Evolutionary conservation across 257 asterid genomes (phyloP).

Genomic region (Echites panduratus): DNA sequence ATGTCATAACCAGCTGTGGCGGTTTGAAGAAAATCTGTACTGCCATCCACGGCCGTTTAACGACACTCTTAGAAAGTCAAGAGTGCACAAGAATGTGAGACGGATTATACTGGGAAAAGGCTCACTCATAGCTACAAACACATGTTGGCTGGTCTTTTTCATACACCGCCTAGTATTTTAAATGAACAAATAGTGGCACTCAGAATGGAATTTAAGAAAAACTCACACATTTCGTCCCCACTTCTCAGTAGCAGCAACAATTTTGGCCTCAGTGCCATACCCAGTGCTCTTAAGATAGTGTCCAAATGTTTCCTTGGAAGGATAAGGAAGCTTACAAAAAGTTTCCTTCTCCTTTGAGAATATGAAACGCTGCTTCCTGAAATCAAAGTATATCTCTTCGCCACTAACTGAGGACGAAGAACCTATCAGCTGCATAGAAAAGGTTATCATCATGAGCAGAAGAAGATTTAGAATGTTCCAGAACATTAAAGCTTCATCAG

Average conservation of each 20-base stretch:
- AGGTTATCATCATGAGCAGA: neutral
- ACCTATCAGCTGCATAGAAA: conserved; percentile 55
- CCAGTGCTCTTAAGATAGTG: conserved; percentile 83
- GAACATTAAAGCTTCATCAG: neutral
- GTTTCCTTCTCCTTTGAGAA: conserved; percentile 64
- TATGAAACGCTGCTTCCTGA: conserved; percentile 91
- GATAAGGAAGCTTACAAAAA: conserved; percentile 83
- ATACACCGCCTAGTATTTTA: conserved; percentile 5
- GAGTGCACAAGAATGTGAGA: neutral
- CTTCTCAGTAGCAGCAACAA: conserved; percentile 68
- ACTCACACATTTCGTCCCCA: conserved; percentile 99
- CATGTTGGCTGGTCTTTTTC: neutral
- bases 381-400: conserved; percentile 88
- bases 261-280: conserved; percentile 89
- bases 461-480: conserved; percentile 1
- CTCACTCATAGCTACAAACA: neutral
- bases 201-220: conserved; percentile 13
- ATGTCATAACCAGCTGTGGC: too few relatives aligned
- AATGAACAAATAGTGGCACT: neutral
- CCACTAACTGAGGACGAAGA: conserved; percentile 45
- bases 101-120: neutral
- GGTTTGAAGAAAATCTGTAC: too few relatives aligned
- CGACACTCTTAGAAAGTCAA: neutral
- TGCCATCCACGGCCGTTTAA: too few relatives aligned
- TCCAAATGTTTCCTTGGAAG: conserved; percentile 87